Percentiles rank a stretch among this genome's conserved stretches.
Evolutionary conservation across 495 filamentous ascomycete species (phyloP).

Genomic region (Chaetomium tenue): DNA sequence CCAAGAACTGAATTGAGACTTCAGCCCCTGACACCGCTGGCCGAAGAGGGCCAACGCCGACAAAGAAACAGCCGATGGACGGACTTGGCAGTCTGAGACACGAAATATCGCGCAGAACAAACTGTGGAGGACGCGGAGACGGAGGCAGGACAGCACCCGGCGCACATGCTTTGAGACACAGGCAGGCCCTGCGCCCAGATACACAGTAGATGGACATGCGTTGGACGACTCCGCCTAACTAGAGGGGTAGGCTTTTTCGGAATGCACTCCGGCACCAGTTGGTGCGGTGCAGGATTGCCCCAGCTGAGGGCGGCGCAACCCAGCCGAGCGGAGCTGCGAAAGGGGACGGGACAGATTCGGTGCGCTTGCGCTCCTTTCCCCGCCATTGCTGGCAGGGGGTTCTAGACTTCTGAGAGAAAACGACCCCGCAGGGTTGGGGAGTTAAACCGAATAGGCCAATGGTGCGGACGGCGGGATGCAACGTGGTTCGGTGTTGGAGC

Average conservation of each 20-base stretch:
- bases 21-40: background rate
- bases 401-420: background rate
- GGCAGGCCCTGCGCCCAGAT: background rate
- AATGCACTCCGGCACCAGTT: background rate
- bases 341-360: background rate
- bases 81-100: background rate
- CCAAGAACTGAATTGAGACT: background rate
- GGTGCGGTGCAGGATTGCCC: background rate
- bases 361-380: background rate
- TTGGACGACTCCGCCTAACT: too few species aligned
- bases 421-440: slow-evolving; percentile 10
- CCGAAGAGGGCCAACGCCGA: background rate
- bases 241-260: background rate
- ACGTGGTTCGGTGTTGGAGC: too few species aligned
- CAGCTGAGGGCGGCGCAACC: background rate
- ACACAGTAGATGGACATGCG: too few species aligned
- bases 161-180: background rate
- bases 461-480: background rate
- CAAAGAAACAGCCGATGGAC: background rate
- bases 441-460: background rate
- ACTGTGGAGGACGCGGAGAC: background rate
- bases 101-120: background rate
- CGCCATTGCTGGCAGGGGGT: slow-evolving; percentile 1
- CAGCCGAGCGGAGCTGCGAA: background rate
- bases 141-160: background rate